Evolutionary conservation across 345 rosid species (phyloP).

Genomic region (Gossypium herbaceum): DNA sequence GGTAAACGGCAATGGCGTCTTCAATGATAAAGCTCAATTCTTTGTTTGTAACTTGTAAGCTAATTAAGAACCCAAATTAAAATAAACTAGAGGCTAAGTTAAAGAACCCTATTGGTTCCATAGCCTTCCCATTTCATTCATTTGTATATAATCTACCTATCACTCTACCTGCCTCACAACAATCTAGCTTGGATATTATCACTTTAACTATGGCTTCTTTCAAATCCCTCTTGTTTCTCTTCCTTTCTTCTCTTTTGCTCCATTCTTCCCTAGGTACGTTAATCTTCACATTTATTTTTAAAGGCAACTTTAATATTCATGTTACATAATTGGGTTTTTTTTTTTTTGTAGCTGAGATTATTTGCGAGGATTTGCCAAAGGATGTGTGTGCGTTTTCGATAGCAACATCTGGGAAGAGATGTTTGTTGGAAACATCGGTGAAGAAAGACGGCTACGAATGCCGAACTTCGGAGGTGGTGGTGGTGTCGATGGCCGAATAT

Average conservation of each 20-base stretch:
- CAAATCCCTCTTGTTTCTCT: constrained; percentile 42
- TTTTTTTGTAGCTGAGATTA: constrained; percentile 42
- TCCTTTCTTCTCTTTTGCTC: constrained; percentile 57
- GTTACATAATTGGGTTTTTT: background rate
- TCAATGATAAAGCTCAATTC: background rate
- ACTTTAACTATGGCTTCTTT: constrained; percentile 45
- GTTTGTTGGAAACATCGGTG: constrained; percentile 60
- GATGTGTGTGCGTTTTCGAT: constrained; percentile 69
- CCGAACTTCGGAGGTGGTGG: constrained; percentile 76
- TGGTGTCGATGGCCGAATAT: constrained; percentile 59
- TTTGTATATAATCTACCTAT: background rate
- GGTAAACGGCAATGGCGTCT: constrained; percentile 9
- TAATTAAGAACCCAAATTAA: background rate
- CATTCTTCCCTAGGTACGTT: constrained; percentile 59
- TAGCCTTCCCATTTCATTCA: background rate
- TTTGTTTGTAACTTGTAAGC: background rate
- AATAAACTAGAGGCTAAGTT: background rate
- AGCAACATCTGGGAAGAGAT: constrained; percentile 74
- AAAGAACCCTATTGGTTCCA: background rate
- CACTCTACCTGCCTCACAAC: background rate
- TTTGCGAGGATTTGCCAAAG: constrained; percentile 67
- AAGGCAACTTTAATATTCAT: background rate
- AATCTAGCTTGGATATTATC: background rate
- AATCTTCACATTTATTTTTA: too few relatives aligned
- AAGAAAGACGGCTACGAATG: constrained; percentile 50